Conservation (phyloP, 768 basidiomycete genomes). For the Leucosporidium yakuticum region DNA sequence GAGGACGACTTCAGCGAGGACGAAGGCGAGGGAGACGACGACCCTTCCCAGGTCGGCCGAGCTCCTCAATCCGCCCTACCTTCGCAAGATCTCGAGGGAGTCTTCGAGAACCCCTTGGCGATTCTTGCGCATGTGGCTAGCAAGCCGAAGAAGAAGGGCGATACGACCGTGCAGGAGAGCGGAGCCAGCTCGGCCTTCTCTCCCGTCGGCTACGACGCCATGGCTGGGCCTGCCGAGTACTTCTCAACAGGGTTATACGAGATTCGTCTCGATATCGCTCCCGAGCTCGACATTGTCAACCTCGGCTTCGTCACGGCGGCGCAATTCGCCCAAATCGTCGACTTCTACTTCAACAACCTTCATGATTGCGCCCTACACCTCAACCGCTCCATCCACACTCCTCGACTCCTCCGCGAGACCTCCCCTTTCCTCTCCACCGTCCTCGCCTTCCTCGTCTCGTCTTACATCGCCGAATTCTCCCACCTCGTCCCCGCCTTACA, state of each 20-base stretch:
- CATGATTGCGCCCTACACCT: constrained; percentile 12
- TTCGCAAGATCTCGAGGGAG: background rate
- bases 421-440: constrained; percentile 30
- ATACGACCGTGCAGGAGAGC: background rate
- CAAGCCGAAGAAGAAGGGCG: background rate
- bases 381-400: constrained; percentile 14
- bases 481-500: constrained; percentile 11
- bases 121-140: background rate
- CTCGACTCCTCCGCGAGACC: constrained; percentile 20
- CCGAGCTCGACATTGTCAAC: background rate
- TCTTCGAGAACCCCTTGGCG: background rate
- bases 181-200: background rate
- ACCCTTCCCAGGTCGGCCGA: no score
- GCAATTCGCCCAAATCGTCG: background rate
- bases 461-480: constrained; percentile 3
- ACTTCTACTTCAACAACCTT: constrained; percentile 1
- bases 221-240: background rate
- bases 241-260: constrained; percentile 1
- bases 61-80: no score
- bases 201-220: background rate
- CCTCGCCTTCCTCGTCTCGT: constrained; percentile 9
- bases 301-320: background rate
- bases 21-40: background rate
- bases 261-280: background rate
- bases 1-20: background rate